Evolutionary conservation across 345 rosid genomes (phyloP).

Genomic region (Euphorbia peplus): DNA sequence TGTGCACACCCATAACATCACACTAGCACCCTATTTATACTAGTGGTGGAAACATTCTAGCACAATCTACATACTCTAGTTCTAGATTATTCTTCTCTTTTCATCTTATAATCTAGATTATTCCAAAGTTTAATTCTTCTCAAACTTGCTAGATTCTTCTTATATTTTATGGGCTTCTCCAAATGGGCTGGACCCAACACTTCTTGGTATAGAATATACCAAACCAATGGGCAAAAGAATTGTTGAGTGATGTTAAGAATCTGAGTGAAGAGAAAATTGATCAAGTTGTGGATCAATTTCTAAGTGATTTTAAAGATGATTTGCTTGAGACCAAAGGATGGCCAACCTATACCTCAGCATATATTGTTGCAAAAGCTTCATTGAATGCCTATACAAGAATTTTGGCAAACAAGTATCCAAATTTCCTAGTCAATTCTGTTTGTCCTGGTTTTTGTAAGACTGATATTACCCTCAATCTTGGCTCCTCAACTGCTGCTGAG

Average conservation of each 20-base stretch:
- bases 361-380: constrained; percentile 26
- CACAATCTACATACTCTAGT: no score
- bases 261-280: constrained; percentile 36
- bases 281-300: constrained; percentile 14
- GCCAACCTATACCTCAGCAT: constrained; percentile 28
- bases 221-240: constrained; percentile 22
- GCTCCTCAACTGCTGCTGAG: constrained; percentile 23
- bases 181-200: no score
- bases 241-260: constrained; percentile 19
- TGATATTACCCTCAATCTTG: constrained; percentile 26
- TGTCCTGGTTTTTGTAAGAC: constrained; percentile 42
- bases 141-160: no score
- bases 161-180: no score
- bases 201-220: constrained; percentile 16
- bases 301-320: constrained; percentile 30
- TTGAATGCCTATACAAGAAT: constrained; percentile 37
- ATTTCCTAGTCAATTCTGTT: constrained; percentile 28
- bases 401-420: constrained; percentile 29
- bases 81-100: no score
- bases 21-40: no score
- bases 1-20: no score
- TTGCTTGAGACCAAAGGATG: constrained; percentile 27
- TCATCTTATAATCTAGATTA: no score
- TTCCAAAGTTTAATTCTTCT: no score
- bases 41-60: no score